phyloP scores from a whole-genome alignment of 352 stramenopile genomes.

The Pythium pyrilobum region DNA sequence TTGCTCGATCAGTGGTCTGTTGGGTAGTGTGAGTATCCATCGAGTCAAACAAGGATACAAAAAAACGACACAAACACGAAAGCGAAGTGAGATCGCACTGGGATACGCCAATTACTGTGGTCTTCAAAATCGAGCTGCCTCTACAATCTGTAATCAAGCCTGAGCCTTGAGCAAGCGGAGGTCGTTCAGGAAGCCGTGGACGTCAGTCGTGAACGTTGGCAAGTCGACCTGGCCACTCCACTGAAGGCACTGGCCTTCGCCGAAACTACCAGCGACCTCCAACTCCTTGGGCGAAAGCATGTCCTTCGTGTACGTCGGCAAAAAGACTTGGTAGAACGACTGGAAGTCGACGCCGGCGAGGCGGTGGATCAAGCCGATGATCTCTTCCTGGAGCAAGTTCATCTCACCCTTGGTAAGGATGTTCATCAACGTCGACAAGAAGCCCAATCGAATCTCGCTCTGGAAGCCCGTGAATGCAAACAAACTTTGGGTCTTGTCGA shows the following conservation, averaged over 20 bases:
- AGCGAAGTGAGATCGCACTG: no score
- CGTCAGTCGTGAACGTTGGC: constrained; percentile 66
- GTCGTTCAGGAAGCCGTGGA: constrained; percentile 72
- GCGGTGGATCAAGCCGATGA: constrained; percentile 62
- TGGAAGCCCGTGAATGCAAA: constrained; percentile 75
- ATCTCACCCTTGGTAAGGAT: constrained; percentile 73
- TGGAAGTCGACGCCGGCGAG: constrained; percentile 68
- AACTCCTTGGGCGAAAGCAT: constrained; percentile 52
- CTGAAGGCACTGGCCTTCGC: constrained; percentile 48
- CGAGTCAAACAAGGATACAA: no score
- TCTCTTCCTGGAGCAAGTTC: constrained; percentile 75
- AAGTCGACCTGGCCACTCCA: constrained; percentile 76
- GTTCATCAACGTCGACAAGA: constrained; percentile 74
- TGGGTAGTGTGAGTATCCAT: no score
- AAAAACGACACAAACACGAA: no score
- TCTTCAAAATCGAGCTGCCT: not conserved
- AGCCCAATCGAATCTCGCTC: constrained; percentile 64
- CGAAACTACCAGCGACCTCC: constrained; percentile 40
- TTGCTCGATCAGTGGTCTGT: no score
- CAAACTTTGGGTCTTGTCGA: constrained; percentile 58
- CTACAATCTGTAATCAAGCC: constrained; percentile 17
- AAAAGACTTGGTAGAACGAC: constrained; percentile 71
- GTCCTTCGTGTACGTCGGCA: constrained; percentile 55
- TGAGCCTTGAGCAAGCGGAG: constrained; percentile 70
- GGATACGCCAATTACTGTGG: no score